Percentiles rank a stretch among this genome's conserved stretches.
Conservation (phyloP, 331 rosid genomes). For the Malus hybrid region DNA sequence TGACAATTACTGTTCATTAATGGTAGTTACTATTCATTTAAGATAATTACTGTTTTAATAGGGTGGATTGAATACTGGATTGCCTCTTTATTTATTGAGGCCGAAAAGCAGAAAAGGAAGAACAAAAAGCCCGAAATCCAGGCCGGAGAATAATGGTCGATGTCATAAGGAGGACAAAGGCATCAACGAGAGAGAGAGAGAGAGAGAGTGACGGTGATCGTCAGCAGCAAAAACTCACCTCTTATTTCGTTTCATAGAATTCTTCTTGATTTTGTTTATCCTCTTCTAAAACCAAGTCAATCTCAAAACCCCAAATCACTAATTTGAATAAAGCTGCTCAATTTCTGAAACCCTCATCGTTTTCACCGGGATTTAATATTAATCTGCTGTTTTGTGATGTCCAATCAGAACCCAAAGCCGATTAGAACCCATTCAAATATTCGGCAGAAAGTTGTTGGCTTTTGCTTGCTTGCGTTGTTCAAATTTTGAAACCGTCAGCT, state of each 20-base stretch:
- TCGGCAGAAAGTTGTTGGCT: not conserved
- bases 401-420: not conserved
- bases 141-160: not conserved
- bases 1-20: no score
- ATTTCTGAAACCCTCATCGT: not conserved
- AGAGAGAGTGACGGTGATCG: not conserved
- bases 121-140: not conserved
- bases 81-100: no score
- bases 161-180: not conserved
- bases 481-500: constrained; percentile 9
- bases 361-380: not conserved
- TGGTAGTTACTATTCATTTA: no score
- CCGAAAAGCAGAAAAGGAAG: no score
- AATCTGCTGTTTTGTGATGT: not conserved
- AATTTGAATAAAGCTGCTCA: no score
- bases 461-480: not conserved
- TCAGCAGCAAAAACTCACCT: not conserved
- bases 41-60: no score
- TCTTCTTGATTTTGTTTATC: not conserved
- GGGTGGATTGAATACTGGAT: no score
- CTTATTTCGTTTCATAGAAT: not conserved
- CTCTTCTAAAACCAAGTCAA: no score
- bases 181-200: not conserved
- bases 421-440: not conserved
- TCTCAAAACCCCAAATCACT: no score